Conservation (phyloP, 139 green algal species). For the Ettlia oleoabundans region DNA sequence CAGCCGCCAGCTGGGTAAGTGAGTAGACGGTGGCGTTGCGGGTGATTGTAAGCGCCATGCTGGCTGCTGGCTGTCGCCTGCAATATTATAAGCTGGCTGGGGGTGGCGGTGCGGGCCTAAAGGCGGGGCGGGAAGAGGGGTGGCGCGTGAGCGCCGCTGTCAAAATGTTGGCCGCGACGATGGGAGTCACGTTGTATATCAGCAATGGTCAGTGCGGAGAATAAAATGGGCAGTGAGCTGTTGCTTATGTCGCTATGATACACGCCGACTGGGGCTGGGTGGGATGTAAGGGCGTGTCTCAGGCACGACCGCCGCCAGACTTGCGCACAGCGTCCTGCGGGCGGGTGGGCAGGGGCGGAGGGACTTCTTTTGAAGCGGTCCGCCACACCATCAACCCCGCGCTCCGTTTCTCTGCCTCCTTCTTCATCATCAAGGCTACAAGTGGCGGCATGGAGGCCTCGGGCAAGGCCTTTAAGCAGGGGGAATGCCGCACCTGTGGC, state of each 20-base stretch:
- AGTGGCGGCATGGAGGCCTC: not conserved
- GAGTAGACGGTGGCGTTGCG: constrained; percentile 50
- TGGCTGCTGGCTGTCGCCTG: no score
- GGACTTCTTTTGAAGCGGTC: no score
- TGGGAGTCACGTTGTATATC: no score
- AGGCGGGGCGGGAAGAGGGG: no score
- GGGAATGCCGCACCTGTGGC: constrained; percentile 7
- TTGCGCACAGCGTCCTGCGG: constrained; percentile 30
- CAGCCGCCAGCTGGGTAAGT: constrained; percentile 51
- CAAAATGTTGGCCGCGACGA: no score
- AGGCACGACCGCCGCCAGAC: constrained; percentile 27
- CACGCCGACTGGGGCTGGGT: not conserved
- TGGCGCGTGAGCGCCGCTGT: no score
- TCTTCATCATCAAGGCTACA: not conserved
- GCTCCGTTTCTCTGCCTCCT: not conserved
- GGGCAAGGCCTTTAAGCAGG: not conserved
- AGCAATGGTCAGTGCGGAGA: not conserved
- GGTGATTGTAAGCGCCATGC: constrained; percentile 46
- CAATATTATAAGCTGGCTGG: no score
- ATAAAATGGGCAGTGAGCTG: not conserved
- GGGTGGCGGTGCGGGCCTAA: no score
- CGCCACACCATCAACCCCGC: not conserved
- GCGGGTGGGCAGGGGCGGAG: not conserved
- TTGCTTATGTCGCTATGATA: not conserved
- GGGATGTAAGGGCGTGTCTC: not conserved